Conservation (phyloP, 768 basidiomycete genomes). For the Filobasidium wieringae region DNA sequence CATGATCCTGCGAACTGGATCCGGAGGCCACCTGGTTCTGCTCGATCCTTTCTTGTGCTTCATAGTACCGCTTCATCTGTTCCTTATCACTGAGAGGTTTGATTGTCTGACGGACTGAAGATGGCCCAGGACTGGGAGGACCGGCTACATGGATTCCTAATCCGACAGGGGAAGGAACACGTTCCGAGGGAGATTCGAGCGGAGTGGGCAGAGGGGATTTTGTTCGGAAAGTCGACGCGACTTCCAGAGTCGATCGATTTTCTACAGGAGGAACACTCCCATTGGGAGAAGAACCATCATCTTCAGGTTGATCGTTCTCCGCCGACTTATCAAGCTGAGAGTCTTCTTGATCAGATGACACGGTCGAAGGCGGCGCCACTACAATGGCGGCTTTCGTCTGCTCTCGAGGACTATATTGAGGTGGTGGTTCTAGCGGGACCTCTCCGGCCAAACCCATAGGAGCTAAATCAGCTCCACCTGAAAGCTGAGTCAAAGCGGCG, state of each 20-base stretch:
- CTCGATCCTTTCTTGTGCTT: not conserved
- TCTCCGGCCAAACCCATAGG: conserved; percentile 11
- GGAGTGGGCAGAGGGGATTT: too few species aligned
- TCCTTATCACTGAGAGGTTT: conserved; percentile 8
- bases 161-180: too few species aligned
- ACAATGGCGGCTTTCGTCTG: not conserved
- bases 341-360: not conserved
- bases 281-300: not conserved
- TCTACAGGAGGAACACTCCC: not conserved
- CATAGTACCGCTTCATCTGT: conserved; percentile 10
- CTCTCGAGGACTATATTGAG: conserved; percentile 8
- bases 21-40: not conserved
- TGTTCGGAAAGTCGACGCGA: too few species aligned
- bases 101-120: not conserved
- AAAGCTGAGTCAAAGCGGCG: conserved; percentile 23
- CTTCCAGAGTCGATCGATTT: too few species aligned
- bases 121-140: too few species aligned
- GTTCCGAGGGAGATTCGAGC: too few species aligned
- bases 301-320: not conserved
- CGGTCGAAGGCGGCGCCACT: not conserved
- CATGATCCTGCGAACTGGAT: not conserved
- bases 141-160: not conserved
- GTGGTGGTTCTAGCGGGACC: conserved; percentile 3
- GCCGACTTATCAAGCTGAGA: not conserved
- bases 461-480: conserved; percentile 10